Conservation (phyloP, 179 eudicot genomes). For the Monotropa hypopitys region DNA sequence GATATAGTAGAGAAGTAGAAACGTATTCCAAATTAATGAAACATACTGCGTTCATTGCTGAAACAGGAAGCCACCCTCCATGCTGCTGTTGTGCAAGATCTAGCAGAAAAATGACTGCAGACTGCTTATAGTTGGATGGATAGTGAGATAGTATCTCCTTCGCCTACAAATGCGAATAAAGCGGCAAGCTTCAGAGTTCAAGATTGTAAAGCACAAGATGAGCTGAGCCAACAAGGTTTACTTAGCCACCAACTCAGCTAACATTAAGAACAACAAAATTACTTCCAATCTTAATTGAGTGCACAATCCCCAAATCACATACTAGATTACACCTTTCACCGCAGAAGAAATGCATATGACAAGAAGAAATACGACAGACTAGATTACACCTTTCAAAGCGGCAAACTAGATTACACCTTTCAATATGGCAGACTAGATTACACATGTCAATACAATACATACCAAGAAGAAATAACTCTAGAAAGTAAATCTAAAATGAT, state of each 20-base stretch:
- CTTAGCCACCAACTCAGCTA: not conserved
- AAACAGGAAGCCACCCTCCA: slow-evolving; percentile 98
- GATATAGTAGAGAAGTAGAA: not conserved
- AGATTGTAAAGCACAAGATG: not conserved
- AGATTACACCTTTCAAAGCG: not conserved
- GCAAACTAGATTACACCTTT: not conserved
- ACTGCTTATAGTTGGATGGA: slow-evolving; percentile 94
- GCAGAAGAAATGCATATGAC: not conserved
- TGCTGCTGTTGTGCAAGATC: slow-evolving; percentile 98
- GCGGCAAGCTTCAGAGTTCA: not conserved
- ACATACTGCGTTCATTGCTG: slow-evolving; percentile 96
- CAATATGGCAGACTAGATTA: not conserved
- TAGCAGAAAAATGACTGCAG: slow-evolving; percentile 89
- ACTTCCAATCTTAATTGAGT: not conserved
- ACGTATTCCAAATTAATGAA: not conserved
- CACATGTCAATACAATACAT: not conserved
- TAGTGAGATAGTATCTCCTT: slow-evolving; percentile 84
- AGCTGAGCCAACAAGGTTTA: not conserved
- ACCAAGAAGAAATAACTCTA: not conserved
- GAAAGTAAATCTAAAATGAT: not conserved
- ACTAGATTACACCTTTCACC: not conserved
- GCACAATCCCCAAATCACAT: not conserved
- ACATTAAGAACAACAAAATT: not conserved
- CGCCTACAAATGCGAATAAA: slow-evolving; percentile 30
- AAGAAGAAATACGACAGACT: not conserved